phyloP scores from a whole-genome alignment of 2,329 filamentous ascomycete genomes.

The Pyrenochaeta sp. region DNA sequence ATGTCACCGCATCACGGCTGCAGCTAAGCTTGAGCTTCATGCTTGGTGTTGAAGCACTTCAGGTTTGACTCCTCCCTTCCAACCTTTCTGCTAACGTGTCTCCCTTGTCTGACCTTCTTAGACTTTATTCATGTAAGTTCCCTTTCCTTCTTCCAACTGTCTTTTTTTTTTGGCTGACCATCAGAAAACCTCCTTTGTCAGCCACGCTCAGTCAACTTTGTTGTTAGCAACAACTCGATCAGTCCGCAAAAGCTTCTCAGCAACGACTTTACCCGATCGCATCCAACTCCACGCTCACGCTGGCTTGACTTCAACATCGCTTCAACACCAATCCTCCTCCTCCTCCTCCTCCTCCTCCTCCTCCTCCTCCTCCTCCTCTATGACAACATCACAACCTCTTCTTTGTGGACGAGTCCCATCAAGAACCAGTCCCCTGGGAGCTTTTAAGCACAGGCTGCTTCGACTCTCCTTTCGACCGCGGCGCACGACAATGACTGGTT shows the following conservation, averaged over 20 bases:
- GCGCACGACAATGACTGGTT: constrained; percentile 2
- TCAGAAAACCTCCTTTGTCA: background rate
- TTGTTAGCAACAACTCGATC: no score
- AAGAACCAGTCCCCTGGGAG: constrained; percentile 3
- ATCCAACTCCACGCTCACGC: no score
- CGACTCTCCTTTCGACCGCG: constrained; percentile 8
- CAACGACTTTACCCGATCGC: no score
- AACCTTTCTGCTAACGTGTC: background rate
- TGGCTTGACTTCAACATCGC: no score
- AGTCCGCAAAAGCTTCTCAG: no score
- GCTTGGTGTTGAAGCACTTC: background rate
- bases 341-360: no score
- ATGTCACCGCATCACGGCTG: background rate
- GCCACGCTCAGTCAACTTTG: background rate
- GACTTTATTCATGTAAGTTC: background rate
- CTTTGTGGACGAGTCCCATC: constrained; percentile 1
- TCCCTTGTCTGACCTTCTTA: background rate
- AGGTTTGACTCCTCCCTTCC: background rate
- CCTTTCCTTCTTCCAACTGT: background rate
- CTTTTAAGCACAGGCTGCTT: constrained; percentile 3
- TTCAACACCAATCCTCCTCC: no score
- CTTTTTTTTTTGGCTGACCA: background rate
- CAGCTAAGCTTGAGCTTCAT: background rate
- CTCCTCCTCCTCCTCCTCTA: no score
- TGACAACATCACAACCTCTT: no score